A percentile compares a stretch with the other conserved stretches of the same genome.
phyloP scores from a whole-genome alignment of 768 basidiomycete genomes.

The Boletus barrowsii region DNA sequence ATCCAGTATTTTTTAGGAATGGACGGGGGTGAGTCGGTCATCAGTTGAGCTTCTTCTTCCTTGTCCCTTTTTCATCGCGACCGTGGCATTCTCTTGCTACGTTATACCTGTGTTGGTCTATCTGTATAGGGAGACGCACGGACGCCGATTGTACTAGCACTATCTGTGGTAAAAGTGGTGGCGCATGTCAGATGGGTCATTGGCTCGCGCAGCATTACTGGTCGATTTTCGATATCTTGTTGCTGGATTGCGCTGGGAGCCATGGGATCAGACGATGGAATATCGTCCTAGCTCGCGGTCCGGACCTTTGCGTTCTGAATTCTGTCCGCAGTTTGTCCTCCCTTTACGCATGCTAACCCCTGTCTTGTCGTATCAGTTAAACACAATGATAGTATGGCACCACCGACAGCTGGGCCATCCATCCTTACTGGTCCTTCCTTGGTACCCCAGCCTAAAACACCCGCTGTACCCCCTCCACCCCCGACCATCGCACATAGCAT shows the following conservation, averaged over 20 bases:
- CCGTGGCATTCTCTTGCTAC: no score
- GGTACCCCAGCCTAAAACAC: conserved; percentile 19
- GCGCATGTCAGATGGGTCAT: no score
- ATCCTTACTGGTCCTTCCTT: conserved; percentile 6
- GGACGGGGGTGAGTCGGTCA: conserved; percentile 49
- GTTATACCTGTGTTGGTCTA: background rate
- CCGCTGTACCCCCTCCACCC: conserved; percentile 7
- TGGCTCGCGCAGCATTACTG: no score
- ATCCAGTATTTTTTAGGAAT: conserved; percentile 78
- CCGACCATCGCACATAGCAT: conserved; percentile 24
- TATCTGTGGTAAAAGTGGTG: no score
- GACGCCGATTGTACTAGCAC: background rate
- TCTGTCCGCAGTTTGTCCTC: background rate
- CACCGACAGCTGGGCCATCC: conserved; percentile 14
- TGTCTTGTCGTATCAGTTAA: conserved; percentile 15
- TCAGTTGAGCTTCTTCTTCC: background rate
- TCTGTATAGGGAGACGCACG: background rate
- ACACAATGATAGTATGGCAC: conserved; percentile 17
- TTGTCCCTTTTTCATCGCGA: background rate
- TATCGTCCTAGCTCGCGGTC: no score
- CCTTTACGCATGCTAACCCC: conserved; percentile 4
- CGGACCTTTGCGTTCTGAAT: background rate
- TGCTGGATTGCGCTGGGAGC: no score
- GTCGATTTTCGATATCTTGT: no score
- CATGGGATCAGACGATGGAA: no score